Evolutionary conservation across 1,284 basidiomycete genomes (phyloP), one percentile per base, ranked within the genome.

Genomic region (Apiotrichum porosum): DNA sequence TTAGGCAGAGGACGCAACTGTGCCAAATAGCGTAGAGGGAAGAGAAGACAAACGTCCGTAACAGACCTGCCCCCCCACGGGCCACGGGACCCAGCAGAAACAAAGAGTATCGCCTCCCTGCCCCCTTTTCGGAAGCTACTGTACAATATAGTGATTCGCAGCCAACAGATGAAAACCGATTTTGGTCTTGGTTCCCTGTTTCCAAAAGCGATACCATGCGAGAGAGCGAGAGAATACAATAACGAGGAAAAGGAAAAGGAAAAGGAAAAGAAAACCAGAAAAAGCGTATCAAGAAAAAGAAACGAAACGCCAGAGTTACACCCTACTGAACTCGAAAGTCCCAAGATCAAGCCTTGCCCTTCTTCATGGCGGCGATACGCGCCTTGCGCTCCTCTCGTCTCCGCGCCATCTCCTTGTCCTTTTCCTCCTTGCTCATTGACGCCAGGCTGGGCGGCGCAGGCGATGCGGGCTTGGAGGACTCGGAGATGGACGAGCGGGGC

Each of bases 331-430:
- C 17, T 36, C 35, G 35, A 36, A 17, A 21, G n/a, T n/a, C 35
- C 17, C 35, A 36, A 10, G 35, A 41, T 28, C 26, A 28, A 6
- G 26, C 26, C 54, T 72, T 73, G 47, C 65, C 60, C 52, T 63
- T 65, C 51, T 73, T 73, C 71, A 73, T 73, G 9, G 71, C 71
- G 9, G 68, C 69, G 34, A 73, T 73, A n/a, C 68, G 53, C 38
- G 72, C 72, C 69, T 86, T 89, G 40, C 90, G 76, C 69, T 93
- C 90, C 68, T 93, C 90, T 62, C 90, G 85, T 52, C 89, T 76
- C 52, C 86, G 78, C 13, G 85, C 85, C 83, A 93, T 87, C 75
- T 94, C 90, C 22, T 81, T 82, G 0, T 86, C 86, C 71, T 85
- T 91, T 56, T 91, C 89, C 70, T 92, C 90, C 66, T 89, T 92